Evolutionary conservation across 2,329 filamentous ascomycete species (phyloP).

Genomic region (Apiospora pterosperma): DNA sequence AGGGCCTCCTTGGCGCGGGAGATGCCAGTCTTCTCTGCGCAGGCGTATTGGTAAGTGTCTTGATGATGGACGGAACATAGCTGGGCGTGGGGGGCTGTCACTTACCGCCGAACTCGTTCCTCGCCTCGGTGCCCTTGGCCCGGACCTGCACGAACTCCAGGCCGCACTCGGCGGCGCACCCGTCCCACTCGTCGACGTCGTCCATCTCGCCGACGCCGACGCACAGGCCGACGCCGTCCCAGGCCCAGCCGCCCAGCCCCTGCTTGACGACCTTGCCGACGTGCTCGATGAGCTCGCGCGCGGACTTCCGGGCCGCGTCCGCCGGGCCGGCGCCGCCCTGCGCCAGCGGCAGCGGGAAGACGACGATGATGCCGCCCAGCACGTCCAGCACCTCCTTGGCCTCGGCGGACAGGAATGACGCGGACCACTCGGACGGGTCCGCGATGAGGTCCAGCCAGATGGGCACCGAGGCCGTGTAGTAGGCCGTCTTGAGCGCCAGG

Average conservation of each 20-base stretch:
- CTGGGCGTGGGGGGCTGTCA: not conserved
- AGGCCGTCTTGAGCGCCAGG: conserved; percentile 52
- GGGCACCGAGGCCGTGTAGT: conserved; percentile 59
- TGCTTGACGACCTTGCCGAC: conserved; percentile 54
- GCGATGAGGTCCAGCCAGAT: conserved; percentile 65
- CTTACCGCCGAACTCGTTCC: conserved; percentile 58
- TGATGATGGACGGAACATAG: not conserved
- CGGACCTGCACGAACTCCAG: conserved; percentile 61
- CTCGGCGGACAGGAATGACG: conserved; percentile 56
- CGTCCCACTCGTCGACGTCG: conserved; percentile 58
- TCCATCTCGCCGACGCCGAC: conserved; percentile 48
- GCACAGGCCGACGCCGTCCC: conserved; percentile 62
- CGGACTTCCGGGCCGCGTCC: conserved; percentile 19
- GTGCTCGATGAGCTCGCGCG: conserved; percentile 43
- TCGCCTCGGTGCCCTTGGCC: conserved; percentile 32
- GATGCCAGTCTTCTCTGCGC: conserved; percentile 55
- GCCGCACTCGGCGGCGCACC: conserved; percentile 51
- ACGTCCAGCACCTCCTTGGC: conserved; percentile 60
- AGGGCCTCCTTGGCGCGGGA: conserved; percentile 58
- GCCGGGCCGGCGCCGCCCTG: conserved; percentile 11
- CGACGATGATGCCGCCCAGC: conserved; percentile 57
- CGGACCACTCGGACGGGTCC: conserved; percentile 50
- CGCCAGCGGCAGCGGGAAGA: conserved; percentile 41
- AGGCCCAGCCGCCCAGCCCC: conserved; percentile 57
- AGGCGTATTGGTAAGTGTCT: not conserved